Evolutionary conservation across 73 alveolate species (phyloP).

Genomic region (Paramecium pentaurelia): DNA sequence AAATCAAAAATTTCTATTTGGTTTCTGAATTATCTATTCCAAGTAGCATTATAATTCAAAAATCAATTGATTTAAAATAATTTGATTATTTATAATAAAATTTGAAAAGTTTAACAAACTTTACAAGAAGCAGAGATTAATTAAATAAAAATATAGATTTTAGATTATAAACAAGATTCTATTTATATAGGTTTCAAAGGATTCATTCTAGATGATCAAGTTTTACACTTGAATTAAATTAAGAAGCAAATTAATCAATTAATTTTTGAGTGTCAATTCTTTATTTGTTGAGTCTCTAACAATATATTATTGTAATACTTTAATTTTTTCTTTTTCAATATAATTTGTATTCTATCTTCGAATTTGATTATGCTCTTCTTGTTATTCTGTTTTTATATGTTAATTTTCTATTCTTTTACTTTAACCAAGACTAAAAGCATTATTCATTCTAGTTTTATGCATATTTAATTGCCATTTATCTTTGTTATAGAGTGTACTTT

Average conservation of each 20-base stretch:
- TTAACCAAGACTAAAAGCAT: background rate
- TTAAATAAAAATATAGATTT: background rate
- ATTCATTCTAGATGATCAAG: background rate
- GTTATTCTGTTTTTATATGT: background rate
- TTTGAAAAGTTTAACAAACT: background rate
- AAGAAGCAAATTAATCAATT: background rate
- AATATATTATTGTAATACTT: background rate
- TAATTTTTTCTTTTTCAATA: background rate
- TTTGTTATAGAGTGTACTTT: background rate
- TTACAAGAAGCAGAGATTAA: background rate
- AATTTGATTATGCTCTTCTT: background rate
- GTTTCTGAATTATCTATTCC: background rate
- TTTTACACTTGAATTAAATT: background rate
- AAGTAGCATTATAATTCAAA: background rate
- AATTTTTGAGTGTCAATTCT: background rate
- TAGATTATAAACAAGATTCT: background rate
- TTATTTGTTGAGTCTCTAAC: background rate
- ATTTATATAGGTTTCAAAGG: background rate
- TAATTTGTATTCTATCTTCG: background rate
- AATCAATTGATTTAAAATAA: background rate
- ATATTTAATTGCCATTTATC: background rate
- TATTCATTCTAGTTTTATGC: background rate
- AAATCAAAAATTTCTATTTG: background rate
- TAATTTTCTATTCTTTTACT: background rate
- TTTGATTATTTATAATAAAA: background rate